Evolutionary conservation across 2,329 filamentous ascomycete species (phyloP).

Genomic region (Tolypocladium tundrense): DNA sequence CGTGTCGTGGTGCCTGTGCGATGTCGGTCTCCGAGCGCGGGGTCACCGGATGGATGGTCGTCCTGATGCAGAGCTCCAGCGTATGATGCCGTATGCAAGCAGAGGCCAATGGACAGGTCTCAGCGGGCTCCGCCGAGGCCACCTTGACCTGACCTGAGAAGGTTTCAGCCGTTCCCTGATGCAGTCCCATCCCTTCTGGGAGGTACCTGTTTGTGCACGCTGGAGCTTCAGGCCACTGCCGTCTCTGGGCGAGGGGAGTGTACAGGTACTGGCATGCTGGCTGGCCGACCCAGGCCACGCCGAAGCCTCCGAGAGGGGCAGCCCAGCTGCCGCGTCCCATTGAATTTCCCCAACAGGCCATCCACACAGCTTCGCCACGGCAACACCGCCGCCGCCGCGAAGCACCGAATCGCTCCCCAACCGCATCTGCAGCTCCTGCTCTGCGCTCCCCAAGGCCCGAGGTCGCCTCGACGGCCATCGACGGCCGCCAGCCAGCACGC

Average conservation of each 20-base stretch:
- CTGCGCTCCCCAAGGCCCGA: not conserved
- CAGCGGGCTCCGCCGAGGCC: not conserved
- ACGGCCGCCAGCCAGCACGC: not conserved
- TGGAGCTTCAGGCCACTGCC: not conserved
- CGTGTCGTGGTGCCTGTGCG: not conserved
- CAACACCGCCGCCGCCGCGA: not conserved
- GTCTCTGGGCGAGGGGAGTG: not conserved
- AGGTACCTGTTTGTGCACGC: no score
- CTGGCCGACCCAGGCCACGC: not conserved
- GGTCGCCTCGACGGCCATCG: not conserved
- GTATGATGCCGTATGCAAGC: not conserved
- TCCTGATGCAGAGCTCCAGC: not conserved
- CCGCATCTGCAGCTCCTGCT: not conserved
- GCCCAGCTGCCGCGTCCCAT: not conserved
- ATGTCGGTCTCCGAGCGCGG: not conserved
- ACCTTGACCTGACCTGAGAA: not conserved
- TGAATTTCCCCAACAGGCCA: conserved; percentile 1
- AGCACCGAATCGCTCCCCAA: not conserved
- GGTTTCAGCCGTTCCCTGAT: not conserved
- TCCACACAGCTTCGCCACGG: not conserved
- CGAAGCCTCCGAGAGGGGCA: conserved; percentile 12
- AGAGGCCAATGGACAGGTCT: not conserved
- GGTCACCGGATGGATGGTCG: not conserved
- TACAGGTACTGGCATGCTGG: not conserved
- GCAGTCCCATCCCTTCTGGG: no score